Base-by-base conservation (phyloP, 1,284 basidiomycete genomes). In the Termitomyces sp. region DNA sequence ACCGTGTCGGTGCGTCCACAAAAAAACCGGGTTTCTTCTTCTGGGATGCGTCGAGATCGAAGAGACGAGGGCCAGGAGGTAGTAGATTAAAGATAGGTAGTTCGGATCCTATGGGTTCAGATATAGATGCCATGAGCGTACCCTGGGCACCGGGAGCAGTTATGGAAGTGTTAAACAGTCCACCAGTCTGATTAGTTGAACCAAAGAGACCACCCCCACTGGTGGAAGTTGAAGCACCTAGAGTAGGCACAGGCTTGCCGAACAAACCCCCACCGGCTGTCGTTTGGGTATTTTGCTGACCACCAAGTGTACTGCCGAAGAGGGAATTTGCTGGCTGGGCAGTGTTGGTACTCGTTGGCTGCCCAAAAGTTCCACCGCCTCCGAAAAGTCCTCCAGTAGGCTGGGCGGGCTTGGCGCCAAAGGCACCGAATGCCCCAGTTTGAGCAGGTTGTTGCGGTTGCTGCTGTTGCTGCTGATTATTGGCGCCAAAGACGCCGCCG, bases 21-120 rank as follows among this genome's bases (percentile, higher is more conserved):
- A 90, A 90, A 64, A 86, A 84, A 5, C 79, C 80, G 10, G 80
- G 68, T 64, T 87, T 89, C 72, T 89, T 91, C 73, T 89, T 90
- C 26, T 79, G 78, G 52, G 74, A 77, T 53, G 76, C 77, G 24
- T 88, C 86, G 1, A 86, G 69, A 31, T 79, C 73, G 51, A 84
- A 68, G 1, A 83, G 75, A 39, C 82, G 82, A 4, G 86, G 83
- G 19, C 84, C 83, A 21, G 84, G 78, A 21, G 86, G 82, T 33
- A 91, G 80, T 76, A 90, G 77, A 52, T 80, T 82, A 63, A 89
- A 90, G 45, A 90, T 84, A 1, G 87, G 84, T 39, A 91, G 74
- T 66, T 92, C 94, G 56, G 84, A 81, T 41, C 90, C 90, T 67
- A 98, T 94, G 0, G 96, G 94, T 67, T 94, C 87, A 46, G 90